Evolutionary conservation across 2,329 filamentous ascomycete species (phyloP).

Genomic region (Phialophora verrucosa): DNA sequence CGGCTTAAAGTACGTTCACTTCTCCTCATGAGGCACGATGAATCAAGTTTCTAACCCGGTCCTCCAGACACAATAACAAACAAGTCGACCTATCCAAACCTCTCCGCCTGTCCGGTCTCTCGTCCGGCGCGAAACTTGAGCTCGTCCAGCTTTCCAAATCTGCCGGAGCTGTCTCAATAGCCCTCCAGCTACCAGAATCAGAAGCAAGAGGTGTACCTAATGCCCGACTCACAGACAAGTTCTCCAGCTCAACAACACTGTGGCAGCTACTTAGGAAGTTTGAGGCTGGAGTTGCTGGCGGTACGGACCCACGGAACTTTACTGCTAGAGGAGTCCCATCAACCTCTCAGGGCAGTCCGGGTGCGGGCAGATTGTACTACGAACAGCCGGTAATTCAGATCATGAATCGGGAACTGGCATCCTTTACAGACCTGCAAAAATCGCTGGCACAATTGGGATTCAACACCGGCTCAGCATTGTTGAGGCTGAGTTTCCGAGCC

Average conservation of each 20-base stretch:
- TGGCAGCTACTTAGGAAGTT: slow-evolving; percentile 92
- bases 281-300: slow-evolving; percentile 73
- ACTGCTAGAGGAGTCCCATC: slow-evolving; percentile 80
- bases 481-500: slow-evolving; percentile 76
- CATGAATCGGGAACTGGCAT: slow-evolving; percentile 77
- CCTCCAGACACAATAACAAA: slow-evolving; percentile 76
- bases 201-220: slow-evolving; percentile 68
- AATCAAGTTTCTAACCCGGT: slow-evolving; percentile 13
- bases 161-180: slow-evolving; percentile 82
- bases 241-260: slow-evolving; percentile 83
- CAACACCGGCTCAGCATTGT: slow-evolving; percentile 78
- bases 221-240: slow-evolving; percentile 78
- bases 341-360: slow-evolving; percentile 57
- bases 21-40: not conserved
- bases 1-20: slow-evolving; percentile 71
- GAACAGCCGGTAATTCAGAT: slow-evolving; percentile 85
- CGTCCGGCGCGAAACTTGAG: slow-evolving; percentile 87
- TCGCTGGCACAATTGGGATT: slow-evolving; percentile 85
- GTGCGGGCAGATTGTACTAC: slow-evolving; percentile 80
- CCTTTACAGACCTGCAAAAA: slow-evolving; percentile 84
- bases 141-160: slow-evolving; percentile 86
- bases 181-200: slow-evolving; percentile 79
- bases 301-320: slow-evolving; percentile 70
- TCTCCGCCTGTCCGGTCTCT: slow-evolving; percentile 80
- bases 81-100: slow-evolving; percentile 82